phyloP scores from a whole-genome alignment of 208 protist species.

The Leishmania tropica region DNA sequence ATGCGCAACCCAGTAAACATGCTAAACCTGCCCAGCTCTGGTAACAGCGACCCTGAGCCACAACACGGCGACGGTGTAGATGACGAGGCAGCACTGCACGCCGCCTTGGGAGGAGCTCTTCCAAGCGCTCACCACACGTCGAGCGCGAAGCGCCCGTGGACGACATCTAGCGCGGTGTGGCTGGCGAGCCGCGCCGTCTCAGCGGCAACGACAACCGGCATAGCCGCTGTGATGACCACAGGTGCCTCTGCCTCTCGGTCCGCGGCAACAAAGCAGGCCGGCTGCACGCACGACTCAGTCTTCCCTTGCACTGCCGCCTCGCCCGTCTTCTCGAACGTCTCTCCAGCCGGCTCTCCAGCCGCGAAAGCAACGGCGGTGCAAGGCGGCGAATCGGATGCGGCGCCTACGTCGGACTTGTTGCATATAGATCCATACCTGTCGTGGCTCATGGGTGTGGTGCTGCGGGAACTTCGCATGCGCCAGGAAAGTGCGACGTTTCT shows the following conservation, averaged over 20 bases:
- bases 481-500: slow-evolving; percentile 79
- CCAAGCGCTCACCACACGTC: slow-evolving; percentile 13
- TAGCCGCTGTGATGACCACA: neutral
- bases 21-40: neutral
- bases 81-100: neutral
- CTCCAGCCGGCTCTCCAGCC: slow-evolving; percentile 6
- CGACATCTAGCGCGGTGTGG: slow-evolving; percentile 19
- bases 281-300: neutral
- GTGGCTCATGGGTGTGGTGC: slow-evolving; percentile 84
- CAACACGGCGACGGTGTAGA: neutral
- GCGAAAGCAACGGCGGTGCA: neutral
- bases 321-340: slow-evolving; percentile 15
- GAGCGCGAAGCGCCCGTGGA: slow-evolving; percentile 21
- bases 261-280: neutral
- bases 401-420: slow-evolving; percentile 8
- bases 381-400: neutral
- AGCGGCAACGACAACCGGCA: neutral
- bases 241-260: slow-evolving; percentile 2
- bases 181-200: neutral
- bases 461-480: slow-evolving; percentile 72
- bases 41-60: neutral
- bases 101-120: neutral
- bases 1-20: slow-evolving; percentile 45
- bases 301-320: slow-evolving; percentile 18
- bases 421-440: slow-evolving; percentile 76